phyloP scores from a whole-genome alignment of 1,284 basidiomycete genomes.

The Thecaphora thlaspeos region DNA sequence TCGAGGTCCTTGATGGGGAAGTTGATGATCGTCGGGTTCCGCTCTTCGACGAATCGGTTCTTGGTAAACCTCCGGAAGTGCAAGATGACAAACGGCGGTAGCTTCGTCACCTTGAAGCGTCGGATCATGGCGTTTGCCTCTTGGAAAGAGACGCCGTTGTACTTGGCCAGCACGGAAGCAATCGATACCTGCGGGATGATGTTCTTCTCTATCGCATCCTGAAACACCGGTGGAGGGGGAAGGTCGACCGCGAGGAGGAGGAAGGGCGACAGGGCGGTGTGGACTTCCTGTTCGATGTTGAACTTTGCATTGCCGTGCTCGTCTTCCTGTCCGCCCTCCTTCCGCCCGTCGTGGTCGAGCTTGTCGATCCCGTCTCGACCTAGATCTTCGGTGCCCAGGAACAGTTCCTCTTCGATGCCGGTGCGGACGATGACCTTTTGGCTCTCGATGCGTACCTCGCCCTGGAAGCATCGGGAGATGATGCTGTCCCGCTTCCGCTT shows the following conservation, averaged over 20 bases:
- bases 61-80: constrained; percentile 98
- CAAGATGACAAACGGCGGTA: constrained; percentile 89
- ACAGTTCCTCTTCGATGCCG: constrained; percentile 27
- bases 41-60: constrained; percentile 95
- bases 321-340: constrained; percentile 44
- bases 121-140: constrained; percentile 57
- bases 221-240: constrained; percentile 92
- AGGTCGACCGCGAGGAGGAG: constrained; percentile 92
- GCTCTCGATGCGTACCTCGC: constrained; percentile 85
- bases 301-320: constrained; percentile 41
- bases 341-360: constrained; percentile 37
- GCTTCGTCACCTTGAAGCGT: constrained; percentile 79
- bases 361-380: constrained; percentile 9
- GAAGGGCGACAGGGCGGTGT: constrained; percentile 82
- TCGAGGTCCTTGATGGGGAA: constrained; percentile 91
- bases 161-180: constrained; percentile 87
- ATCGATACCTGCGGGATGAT: constrained; percentile 97
- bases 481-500: constrained; percentile 60
- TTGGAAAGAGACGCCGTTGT: constrained; percentile 68
- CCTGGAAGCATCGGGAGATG: constrained; percentile 91
- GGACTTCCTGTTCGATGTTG: constrained; percentile 66
- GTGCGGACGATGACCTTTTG: constrained; percentile 74
- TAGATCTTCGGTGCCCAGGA: neutral
- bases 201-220: constrained; percentile 88
- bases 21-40: constrained; percentile 97